Base-by-base conservation (phyloP, 257 asterid genomes). In the Nyctanthes arbortristis region DNA sequence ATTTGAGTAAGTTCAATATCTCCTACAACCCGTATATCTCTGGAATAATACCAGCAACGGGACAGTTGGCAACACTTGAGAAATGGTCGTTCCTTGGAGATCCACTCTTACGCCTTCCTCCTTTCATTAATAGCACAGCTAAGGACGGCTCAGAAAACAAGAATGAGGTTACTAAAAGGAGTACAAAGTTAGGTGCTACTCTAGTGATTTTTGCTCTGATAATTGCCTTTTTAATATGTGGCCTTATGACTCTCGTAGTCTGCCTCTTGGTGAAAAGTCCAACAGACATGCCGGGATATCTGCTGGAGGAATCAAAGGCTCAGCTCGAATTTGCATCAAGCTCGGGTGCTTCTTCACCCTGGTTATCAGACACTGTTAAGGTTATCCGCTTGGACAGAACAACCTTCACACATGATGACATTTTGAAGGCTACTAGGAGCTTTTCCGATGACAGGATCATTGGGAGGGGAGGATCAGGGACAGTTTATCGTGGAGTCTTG, bases 391-490 rank as follows among this genome's bases (percentile, higher is more conserved):
- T 94, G 55, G 97, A 89, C 71, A 89, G 82, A 68, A 86, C 92
- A 18, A 77, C 90, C 32, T 91, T 94, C 76, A 91, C 99, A 16
- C 97, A 86, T 75, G 77, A 95, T 0, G 99, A 94, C 32, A 94
- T 94, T 63, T 67, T 94, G 78, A 81, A 79, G 63, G 97, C 97
- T 3, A 94, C 99, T 0, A 47, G 79, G 3, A 84, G 84, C 79
- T 94, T 94, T 64, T 85, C 97, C 0, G 87, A 82, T 4, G 86
- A 85, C 3, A 82, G 97, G 75, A 86, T 94, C 49, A 84, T 94
- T 0, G 99, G 99, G 6, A 77, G 87, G 66, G 99, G 99, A 54
- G 99, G 99, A 5, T 89, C 80, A 0, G 97, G 99, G 11, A 84
- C 88, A 1, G 97, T 94, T 2, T 94, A 94, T 61, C 70, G 92